A percentile compares a stretch with the other conserved stretches of the same genome.
These are phyloP conservation scores for Paramecium bursaria DNA, from an alignment of 73 alveolate species.

Conservation along the genomic window DNA sequence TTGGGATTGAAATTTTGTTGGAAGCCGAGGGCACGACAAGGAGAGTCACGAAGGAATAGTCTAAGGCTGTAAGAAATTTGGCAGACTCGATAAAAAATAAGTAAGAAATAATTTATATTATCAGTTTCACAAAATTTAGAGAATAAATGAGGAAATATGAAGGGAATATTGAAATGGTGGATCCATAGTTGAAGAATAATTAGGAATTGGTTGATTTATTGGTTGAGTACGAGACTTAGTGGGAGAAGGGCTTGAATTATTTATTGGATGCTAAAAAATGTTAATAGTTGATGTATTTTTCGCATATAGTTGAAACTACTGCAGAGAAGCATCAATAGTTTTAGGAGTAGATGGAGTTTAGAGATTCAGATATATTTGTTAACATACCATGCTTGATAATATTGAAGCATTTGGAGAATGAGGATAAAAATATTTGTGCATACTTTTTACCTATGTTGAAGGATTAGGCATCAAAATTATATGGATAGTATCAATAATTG, in stretches of 20 bases:
- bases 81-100: conserved; percentile 83
- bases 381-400: conserved; percentile 81
- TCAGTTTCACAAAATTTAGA: conserved; percentile 65
- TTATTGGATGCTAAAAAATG: conserved; percentile 72
- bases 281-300: conserved; percentile 70
- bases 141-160: conserved; percentile 88
- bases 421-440: conserved; percentile 79
- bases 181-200: conserved; percentile 94
- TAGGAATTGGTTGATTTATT: conserved; percentile 91
- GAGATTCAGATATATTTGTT: conserved; percentile 81
- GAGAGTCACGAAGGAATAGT: conserved; percentile 80
- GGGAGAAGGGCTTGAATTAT: conserved; percentile 82
- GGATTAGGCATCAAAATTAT: conserved; percentile 72
- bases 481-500: conserved; percentile 55
- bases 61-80: conserved; percentile 85
- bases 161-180: conserved; percentile 94
- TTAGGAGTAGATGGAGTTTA: conserved; percentile 72
- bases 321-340: conserved; percentile 77
- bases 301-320: conserved; percentile 79
- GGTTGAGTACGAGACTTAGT: conserved; percentile 85
- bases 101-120: neutral
- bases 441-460: conserved; percentile 78
- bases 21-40: conserved; percentile 92
- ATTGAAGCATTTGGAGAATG: conserved; percentile 76
- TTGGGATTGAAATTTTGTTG: conserved; percentile 84